Evolutionary conservation across 805 yeast genomes (phyloP).

Genomic region (Pichia kluyveri): DNA sequence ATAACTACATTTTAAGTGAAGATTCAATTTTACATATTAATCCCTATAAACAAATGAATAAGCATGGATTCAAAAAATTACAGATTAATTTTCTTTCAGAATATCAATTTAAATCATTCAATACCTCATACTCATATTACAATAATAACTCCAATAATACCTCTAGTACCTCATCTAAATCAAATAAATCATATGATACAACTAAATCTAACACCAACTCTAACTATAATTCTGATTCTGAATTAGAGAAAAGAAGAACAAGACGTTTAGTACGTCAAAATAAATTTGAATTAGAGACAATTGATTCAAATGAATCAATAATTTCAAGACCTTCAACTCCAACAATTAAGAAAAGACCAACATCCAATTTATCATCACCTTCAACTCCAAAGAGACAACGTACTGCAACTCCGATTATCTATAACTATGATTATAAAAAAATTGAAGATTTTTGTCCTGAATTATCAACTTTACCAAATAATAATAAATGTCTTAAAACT

Average conservation of each 20-base stretch:
- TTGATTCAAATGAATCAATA: constrained; percentile 16
- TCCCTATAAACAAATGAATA: constrained; percentile 39
- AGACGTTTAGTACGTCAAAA: constrained; percentile 37
- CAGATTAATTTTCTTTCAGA: constrained; percentile 47
- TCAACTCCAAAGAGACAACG: constrained; percentile 12
- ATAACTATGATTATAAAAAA: constrained; percentile 53
- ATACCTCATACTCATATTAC: constrained; percentile 2
- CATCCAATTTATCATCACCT: neutral
- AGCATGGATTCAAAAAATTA: constrained; percentile 35
- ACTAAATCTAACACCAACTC: constrained; percentile 7
- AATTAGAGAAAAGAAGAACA: constrained; percentile 47
- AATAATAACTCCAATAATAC: neutral
- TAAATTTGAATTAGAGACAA: constrained; percentile 24
- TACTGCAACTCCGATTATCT: constrained; percentile 35
- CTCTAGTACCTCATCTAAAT: neutral
- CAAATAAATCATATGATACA: constrained; percentile 3
- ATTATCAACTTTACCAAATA: constrained; percentile 49
- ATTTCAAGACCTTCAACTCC: constrained; percentile 27
- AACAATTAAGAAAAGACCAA: neutral
- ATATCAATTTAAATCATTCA: constrained; percentile 28
- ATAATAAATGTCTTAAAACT: constrained; percentile 65
- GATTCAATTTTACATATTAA: constrained; percentile 29
- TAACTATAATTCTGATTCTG: constrained; percentile 22
- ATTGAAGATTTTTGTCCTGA: constrained; percentile 83
- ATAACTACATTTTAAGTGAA: neutral